Evolutionary conservation across 768 basidiomycete genomes (phyloP).

Genomic region (Leucocoprinus sp.): DNA sequence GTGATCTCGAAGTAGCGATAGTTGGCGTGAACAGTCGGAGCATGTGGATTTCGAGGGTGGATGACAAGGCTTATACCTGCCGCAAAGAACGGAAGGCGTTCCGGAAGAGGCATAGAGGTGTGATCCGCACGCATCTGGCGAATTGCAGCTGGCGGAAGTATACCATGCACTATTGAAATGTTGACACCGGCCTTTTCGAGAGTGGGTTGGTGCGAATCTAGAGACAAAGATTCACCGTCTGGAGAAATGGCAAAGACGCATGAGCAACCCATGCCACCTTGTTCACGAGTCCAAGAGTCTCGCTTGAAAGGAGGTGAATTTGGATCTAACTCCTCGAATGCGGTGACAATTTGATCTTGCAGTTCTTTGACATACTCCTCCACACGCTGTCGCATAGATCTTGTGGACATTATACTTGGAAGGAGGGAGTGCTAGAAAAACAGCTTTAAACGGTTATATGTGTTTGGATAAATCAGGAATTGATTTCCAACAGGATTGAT

Average conservation of each 20-base stretch:
- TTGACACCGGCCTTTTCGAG: constrained; percentile 97
- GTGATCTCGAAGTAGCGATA: constrained; percentile 97
- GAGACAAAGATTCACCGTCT: constrained; percentile 21
- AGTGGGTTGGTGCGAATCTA: constrained; percentile 30
- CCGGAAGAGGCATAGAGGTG: constrained; percentile 55
- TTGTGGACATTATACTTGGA: constrained; percentile 13
- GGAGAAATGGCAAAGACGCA: constrained; percentile 65
- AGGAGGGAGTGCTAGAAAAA: too few species aligned
- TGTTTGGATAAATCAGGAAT: too few species aligned
- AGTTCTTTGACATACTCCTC: constrained; percentile 68
- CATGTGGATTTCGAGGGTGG: constrained; percentile 89
- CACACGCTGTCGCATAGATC: constrained; percentile 69
- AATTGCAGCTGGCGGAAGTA: constrained; percentile 81
- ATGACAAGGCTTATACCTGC: constrained; percentile 89
- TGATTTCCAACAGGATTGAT: too few species aligned
- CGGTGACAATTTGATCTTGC: constrained; percentile 70
- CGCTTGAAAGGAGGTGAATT: constrained; percentile 64
- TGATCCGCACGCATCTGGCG: constrained; percentile 96
- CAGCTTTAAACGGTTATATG: too few species aligned
- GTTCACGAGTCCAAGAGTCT: constrained; percentile 67
- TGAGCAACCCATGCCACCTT: constrained; percentile 73
- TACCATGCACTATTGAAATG: constrained; percentile 85
- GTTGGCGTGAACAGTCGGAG: constrained; percentile 92
- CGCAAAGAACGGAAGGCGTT: constrained; percentile 84
- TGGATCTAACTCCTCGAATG: constrained; percentile 76